phyloP scores from a whole-genome alignment of 1,139 yeast genomes.

The Saccharomyces hybrid region DNA sequence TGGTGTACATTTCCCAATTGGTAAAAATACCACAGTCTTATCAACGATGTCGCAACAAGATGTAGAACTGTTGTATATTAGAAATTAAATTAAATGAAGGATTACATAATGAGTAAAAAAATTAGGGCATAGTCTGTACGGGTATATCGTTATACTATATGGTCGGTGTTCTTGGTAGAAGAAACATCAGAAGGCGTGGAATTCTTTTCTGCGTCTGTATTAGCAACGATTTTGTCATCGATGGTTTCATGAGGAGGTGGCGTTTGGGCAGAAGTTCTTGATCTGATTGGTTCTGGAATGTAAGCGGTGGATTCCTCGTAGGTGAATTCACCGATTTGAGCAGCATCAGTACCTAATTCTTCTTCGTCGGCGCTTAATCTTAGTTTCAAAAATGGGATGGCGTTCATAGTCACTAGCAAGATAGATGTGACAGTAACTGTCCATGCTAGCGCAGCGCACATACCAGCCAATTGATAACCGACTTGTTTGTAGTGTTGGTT shows the following conservation, averaged over 20 bases:
- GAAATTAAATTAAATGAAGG: not conserved
- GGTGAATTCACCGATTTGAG: slow-evolving; percentile 82
- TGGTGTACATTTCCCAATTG: too few relatives aligned
- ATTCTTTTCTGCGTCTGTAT: not conserved
- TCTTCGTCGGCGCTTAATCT: slow-evolving; percentile 89
- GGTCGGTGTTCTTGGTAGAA: not conserved
- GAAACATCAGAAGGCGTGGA: not conserved
- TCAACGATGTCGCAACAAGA: not conserved
- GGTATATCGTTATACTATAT: not conserved
- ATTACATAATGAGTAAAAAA: not conserved
- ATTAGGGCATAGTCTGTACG: not conserved
- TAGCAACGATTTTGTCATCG: slow-evolving; percentile 29
- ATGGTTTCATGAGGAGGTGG: slow-evolving; percentile 28
- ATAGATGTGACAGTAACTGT: slow-evolving; percentile 69
- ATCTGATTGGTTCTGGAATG: slow-evolving; percentile 72
- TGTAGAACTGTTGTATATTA: not conserved
- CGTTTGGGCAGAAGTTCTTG: slow-evolving; percentile 30
- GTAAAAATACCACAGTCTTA: not conserved
- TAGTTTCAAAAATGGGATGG: slow-evolving; percentile 72
- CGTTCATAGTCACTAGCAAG: slow-evolving; percentile 65
- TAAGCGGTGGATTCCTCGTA: slow-evolving; percentile 59
- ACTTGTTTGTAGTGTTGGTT: slow-evolving; percentile 84
- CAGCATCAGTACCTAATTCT: slow-evolving; percentile 76
- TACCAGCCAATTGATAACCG: slow-evolving; percentile 89
- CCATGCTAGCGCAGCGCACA: slow-evolving; percentile 69